phyloP scores from a whole-genome alignment of 2,329 filamentous ascomycete species.

The Chaetomium strumarium region DNA sequence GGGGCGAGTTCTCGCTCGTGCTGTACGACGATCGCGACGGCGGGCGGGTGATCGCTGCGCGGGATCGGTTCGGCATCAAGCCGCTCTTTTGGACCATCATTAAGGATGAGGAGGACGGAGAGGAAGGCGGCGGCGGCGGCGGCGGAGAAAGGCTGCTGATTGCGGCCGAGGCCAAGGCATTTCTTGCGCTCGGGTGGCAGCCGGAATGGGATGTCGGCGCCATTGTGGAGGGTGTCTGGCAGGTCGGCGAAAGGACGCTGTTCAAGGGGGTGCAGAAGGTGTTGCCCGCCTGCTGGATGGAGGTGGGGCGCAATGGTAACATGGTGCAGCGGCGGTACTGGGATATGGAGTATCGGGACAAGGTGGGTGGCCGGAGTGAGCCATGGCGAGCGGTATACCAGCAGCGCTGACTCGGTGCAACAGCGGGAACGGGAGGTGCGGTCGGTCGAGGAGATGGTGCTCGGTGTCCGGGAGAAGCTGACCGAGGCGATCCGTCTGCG shows the following conservation, averaged over 20 bases:
- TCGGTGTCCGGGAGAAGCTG: constrained; percentile 42
- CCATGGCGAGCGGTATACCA: background rate
- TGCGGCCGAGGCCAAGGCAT: constrained; percentile 49
- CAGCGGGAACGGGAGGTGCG: constrained; percentile 35
- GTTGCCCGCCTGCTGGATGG: constrained; percentile 40
- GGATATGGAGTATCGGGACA: constrained; percentile 47
- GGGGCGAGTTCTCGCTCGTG: constrained; percentile 50
- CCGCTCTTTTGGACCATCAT: constrained; percentile 47
- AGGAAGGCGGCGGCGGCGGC: constrained; percentile 9
- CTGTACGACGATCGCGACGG: constrained; percentile 42
- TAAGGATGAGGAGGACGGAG: constrained; percentile 3
- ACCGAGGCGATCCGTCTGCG: constrained; percentile 48
- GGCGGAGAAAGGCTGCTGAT: constrained; percentile 34
- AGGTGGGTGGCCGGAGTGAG: constrained; percentile 31
- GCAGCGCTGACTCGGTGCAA: background rate
- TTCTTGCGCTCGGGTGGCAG: constrained; percentile 44
- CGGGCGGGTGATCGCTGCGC: constrained; percentile 39
- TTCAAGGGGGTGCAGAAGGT: constrained; percentile 45
- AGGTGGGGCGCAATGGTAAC: constrained; percentile 30
- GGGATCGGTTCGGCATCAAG: constrained; percentile 54
- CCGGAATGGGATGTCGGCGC: constrained; percentile 47
- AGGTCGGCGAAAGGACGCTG: constrained; percentile 40
- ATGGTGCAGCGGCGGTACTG: constrained; percentile 43
- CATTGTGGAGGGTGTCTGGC: constrained; percentile 39
- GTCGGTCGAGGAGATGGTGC: constrained; percentile 45